Evolutionary conservation across 2,329 filamentous ascomycete species (phyloP), one percentile per base, ranked within the genome.

Genomic region (Aspergillus sp.): DNA sequence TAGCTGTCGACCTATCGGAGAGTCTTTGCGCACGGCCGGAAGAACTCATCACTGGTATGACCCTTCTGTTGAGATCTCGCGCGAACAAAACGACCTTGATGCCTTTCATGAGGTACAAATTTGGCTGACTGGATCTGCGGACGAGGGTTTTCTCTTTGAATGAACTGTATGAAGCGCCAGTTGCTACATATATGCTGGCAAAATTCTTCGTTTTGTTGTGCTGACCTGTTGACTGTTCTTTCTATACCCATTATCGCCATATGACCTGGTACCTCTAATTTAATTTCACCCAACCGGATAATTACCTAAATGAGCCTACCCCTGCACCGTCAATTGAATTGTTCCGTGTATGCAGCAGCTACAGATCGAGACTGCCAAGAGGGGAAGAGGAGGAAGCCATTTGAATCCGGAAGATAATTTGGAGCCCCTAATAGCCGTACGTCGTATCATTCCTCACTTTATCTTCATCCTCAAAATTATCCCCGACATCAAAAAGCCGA

Each of bases 1-100:
- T 64, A 69, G 66, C 61, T 74, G 69, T 66, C 68, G 68, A 28
- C 60, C 34, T 41, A 61, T 68, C 19, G 69, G 70, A 25, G 62
- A 69, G 43, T 55, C 49, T 2, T 62, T 73, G 50, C 22, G 51
- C 41, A 19, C 11, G 2, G 68, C 61, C 7, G 46, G 66, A 61
- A 62, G 64, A 54, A 72, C 68, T 1, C 50, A 59, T 31, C 50
- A 68, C 17, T 73, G 67, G 68, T 57, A 67, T 34, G 57, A 68
- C 45, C 50, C 57, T 62, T 7, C 45, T 55, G 38, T 66, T 11
- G 61, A 68, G 11, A 49, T 57, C 38, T 64, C 67, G 47, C 11
- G 61, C 3, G 63, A 65, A 31, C 64, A 63, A 43, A 69, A 67
- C 17, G 67, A 70, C 25, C 43, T 66, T 46, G 61, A 71, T n/a